These are phyloP conservation scores for Zarea fungicola DNA, from an alignment of 2,329 filamentous ascomycete species.

Conservation along the genomic window DNA sequence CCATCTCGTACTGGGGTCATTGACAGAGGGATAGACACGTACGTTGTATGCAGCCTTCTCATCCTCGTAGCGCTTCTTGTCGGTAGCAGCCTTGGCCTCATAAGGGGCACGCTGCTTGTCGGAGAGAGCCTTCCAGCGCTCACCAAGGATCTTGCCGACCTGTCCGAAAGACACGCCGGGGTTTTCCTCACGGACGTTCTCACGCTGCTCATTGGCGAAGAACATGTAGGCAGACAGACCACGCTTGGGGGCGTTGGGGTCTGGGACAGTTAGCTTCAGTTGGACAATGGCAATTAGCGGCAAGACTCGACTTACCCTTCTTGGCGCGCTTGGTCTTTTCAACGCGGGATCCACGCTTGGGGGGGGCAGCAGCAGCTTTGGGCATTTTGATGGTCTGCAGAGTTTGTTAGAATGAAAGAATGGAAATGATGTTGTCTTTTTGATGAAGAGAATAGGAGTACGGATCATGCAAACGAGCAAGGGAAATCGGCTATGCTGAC, in stretches of 20 bases:
- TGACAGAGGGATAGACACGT: slow-evolving; percentile 32
- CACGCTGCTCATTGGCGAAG: slow-evolving; percentile 99
- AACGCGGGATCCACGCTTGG: slow-evolving; percentile 50
- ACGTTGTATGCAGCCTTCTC: slow-evolving; percentile 95
- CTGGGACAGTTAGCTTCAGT: slow-evolving; percentile 39
- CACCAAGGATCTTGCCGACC: slow-evolving; percentile 95
- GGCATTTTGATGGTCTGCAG: slow-evolving; percentile 45
- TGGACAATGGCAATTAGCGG: background rate
- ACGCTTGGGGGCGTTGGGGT: slow-evolving; percentile 98
- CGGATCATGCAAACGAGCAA: slow-evolving; percentile 19
- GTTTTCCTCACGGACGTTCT: slow-evolving; percentile 97
- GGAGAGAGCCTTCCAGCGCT: slow-evolving; percentile 95
- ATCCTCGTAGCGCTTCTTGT: slow-evolving; percentile 99
- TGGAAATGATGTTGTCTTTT: background rate
- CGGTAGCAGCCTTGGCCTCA: slow-evolving; percentile 90
- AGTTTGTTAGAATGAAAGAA: background rate
- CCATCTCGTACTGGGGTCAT: background rate
- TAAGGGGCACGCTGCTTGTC: slow-evolving; percentile 92
- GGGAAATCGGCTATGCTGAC: slow-evolving; percentile 1
- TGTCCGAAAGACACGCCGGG: slow-evolving; percentile 97
- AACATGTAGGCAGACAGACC: slow-evolving; percentile 99
- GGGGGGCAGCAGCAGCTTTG: slow-evolving; percentile 44
- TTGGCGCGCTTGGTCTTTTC: slow-evolving; percentile 52
- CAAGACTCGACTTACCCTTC: slow-evolving; percentile 60
- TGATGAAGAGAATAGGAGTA: background rate